Evolutionary conservation across 495 filamentous ascomycete genomes (phyloP), one percentile per base, ranked within the genome.

Genomic region (Aspergillus kassunensis): DNA sequence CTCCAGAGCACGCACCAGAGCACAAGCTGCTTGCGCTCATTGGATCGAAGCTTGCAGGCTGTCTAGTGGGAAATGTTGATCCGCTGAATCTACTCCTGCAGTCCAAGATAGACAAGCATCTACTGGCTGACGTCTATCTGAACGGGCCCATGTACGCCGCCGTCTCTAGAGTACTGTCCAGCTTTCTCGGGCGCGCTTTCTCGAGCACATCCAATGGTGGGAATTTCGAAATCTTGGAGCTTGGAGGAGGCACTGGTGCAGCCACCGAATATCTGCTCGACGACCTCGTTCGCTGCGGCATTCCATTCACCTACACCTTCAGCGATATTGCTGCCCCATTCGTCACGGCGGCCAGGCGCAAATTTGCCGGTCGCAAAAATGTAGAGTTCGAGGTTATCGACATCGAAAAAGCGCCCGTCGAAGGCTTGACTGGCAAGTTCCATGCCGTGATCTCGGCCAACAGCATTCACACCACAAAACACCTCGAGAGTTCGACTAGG

Each of bases 381-480:
- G 67, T 72, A 59, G 34, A 62, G n/a, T 75, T 58, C 37, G 48
- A 24, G 25, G 42, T 58, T 0, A 20, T 71, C 1, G 55, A 75
- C 40, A 56, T 74, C 10, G 72, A 75, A 40, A 62, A 65, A 39
- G 42, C 53, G 8, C 63, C 66, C 1, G 18, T 30, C 11, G 36
- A 29, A 3, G 41, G 60, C 4, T 51, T 64, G 18, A 20, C 40
- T 10, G 53, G 55, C 6, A 34, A 31, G 3, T 74, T 57, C 51
- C 42, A 77, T 34, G 43, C 66, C 12, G 60, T 75, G 19, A 56
- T 79, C 13, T 59, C 66, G 1, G 71, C 66, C 11, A 75, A 75
- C 46, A 71, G 71, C 46, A 59, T 77, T 30, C 75, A 79, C 44
- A 73, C 74, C 0, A 77, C 74, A 1, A 57, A 58, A 10, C 59